Evolutionary conservation across 495 filamentous ascomycete genomes (phyloP).

Genomic region (Neurospora intermedia): DNA sequence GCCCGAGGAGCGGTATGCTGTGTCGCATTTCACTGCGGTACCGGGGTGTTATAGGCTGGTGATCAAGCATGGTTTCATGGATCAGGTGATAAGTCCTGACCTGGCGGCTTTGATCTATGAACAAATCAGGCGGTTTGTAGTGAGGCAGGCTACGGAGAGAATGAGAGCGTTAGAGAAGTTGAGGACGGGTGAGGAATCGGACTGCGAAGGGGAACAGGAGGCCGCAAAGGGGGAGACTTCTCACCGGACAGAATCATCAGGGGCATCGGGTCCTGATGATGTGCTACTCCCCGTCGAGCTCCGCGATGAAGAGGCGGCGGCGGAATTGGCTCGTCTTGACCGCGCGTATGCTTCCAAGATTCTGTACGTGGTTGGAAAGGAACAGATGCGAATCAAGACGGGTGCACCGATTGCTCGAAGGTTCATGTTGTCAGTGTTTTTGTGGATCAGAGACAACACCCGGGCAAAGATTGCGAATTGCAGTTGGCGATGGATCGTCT

Average conservation of each 20-base stretch:
- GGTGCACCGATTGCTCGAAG: conserved; percentile 35
- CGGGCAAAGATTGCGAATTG: conserved; percentile 52
- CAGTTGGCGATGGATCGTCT: conserved; percentile 49
- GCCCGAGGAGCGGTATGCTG: conserved; percentile 28
- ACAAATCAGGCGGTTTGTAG: conserved; percentile 45
- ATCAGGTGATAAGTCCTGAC: conserved; percentile 52
- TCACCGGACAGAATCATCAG: neutral
- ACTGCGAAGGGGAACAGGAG: neutral
- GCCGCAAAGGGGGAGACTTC: conserved; percentile 1
- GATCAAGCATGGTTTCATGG: conserved; percentile 59
- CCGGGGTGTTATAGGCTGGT: conserved; percentile 55
- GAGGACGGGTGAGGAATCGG: conserved; percentile 1
- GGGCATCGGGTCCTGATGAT: neutral
- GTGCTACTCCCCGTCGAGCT: conserved; percentile 17
- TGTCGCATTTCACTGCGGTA: conserved; percentile 31
- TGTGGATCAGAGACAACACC: conserved; percentile 63
- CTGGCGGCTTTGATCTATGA: conserved; percentile 49
- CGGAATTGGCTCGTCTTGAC: conserved; percentile 41
- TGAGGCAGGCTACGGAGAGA: conserved; percentile 22
- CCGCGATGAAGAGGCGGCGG: conserved; percentile 26
- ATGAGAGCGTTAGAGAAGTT: conserved; percentile 3
- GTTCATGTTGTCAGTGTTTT: conserved; percentile 43
- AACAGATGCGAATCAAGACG: conserved; percentile 49
- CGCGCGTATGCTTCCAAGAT: conserved; percentile 49
- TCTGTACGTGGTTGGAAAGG: conserved; percentile 63